Base-by-base conservation (phyloP, 371 early-diverging fungal species). In the Mortierella sp. region DNA sequence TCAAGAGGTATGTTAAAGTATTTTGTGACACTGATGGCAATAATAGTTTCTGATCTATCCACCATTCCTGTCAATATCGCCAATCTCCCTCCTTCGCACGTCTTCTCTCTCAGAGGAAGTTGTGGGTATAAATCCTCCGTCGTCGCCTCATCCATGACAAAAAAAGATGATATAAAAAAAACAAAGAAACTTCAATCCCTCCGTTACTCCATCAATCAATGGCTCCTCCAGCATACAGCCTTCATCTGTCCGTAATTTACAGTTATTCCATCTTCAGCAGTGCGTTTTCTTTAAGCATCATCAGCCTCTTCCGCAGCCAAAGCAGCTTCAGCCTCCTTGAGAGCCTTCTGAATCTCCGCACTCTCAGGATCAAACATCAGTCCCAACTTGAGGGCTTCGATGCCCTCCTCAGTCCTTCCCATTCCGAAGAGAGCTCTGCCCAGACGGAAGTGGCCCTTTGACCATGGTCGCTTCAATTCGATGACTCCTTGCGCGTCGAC, bases 401-500 rank as follows among this genome's bases (percentile, higher is more conserved):
- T 83, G 22, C 93, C 94, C 76, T 94, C 95, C 40, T 88, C 85
- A 49, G 85, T 81, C 39, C 93, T 80, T 26, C 87, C 89, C 67
- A 95, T 70, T 18, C 92, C 94, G 54, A 87, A 77, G 55, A 95
- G 83, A 40, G 95, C 94, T 60, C 89, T 88, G 57, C 95, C 95
- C 78, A 93, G 93, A 62, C 95, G 85, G 85, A 94, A 94, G 84
- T 92, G 90, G 28, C 94, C 94, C 85, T 95, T 94, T 73, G 92
- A 88, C 94, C 94, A 95, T 45, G 90, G 90, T 22, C 90, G 88
- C 75, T 90, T 92, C 63, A 95, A 77, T 51, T 90, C 83, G n/a
- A 93, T 92, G 30, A 93, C 93, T 52, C 88, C 87, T 78, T 94
- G 93, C 2, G 94, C 90, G 78, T 94, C 94, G 62, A 92, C 92